Base-by-base conservation (phyloP, 257 asterid species). In the Paulownia fortunei region DNA sequence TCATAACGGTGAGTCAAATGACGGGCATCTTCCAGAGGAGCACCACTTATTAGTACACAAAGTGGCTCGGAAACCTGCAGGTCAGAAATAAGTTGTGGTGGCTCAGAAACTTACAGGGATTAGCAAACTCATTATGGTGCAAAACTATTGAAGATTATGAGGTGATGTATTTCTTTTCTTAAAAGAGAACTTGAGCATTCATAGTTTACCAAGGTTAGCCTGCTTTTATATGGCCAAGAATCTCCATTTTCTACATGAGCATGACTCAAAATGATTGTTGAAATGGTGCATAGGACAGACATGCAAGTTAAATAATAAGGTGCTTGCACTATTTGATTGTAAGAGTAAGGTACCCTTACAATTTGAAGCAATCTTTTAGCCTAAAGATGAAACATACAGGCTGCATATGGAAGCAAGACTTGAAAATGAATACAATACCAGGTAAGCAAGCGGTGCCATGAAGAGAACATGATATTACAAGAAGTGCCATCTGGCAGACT, bases 1-100 rank as follows among this genome's bases (percentile, higher is more conserved):
- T 93, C 96, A 68, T 93, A 95, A 36, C 88, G 88, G 76, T 85
- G 98, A 77, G 96, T 88, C 82, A 95, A 85, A 85, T 90, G 99
- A 52, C 98, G 99, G 59, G 98, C 99, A 84, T 95, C 99, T 83
- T 91, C 99, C 63, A 95, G 81, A 60, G 99, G 99, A 82, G 98
- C 97, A 69, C 99, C 93, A 37, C 83, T 84, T 16, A 88, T 86
- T 58, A 86, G 62, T 44, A 86, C 90, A 68, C 93, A 92, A 36
- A 95, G 93, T 68, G 97, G 93, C 85, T 93, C 97, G 32, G 91
- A 88, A 65, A 95, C 92, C 99, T 95, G 86, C 47, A 71, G 49
- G 74, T 79, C 6, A 12, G 49, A 21, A 79, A 59, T n/a, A 62
- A 21, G 42, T 51, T 19, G 21, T 41, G 41, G 42, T 51, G 36